These are phyloP conservation scores for Rhodofomes roseus DNA, from an alignment of 1,284 basidiomycete species.

Conservation along the genomic window DNA sequence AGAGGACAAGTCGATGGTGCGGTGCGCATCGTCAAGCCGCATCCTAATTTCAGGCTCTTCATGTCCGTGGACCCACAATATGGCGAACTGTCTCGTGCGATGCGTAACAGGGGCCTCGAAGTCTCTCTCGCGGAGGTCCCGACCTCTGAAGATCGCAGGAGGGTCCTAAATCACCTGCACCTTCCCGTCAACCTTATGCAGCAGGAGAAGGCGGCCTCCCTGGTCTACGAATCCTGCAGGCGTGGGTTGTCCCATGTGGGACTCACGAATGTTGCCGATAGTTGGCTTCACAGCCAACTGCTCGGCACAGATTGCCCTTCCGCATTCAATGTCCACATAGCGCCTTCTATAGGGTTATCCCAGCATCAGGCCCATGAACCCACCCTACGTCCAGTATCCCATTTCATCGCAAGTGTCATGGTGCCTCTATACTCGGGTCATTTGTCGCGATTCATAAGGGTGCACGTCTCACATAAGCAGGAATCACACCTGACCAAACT, in stretches of 20 bases:
- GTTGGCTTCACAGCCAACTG: slow-evolving; percentile 28
- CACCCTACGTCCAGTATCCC: slow-evolving; percentile 8
- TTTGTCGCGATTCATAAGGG: slow-evolving; percentile 13
- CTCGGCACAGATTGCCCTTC: slow-evolving; percentile 48
- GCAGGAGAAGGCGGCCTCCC: slow-evolving; percentile 26
- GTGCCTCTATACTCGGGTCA: slow-evolving; percentile 11
- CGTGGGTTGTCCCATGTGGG: slow-evolving; percentile 30
- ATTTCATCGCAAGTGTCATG: slow-evolving; percentile 11
- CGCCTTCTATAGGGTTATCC: slow-evolving; percentile 22
- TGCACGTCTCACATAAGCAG: neutral
- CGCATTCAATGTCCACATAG: slow-evolving; percentile 38
- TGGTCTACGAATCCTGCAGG: slow-evolving; percentile 23
- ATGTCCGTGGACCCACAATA: slow-evolving; percentile 91
- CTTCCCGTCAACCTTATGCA: slow-evolving; percentile 33
- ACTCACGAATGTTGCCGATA: neutral
- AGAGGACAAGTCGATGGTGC: slow-evolving; percentile 80
- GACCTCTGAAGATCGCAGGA: slow-evolving; percentile 41
- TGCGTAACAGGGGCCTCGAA: slow-evolving; percentile 97
- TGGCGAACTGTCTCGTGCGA: slow-evolving; percentile 95
- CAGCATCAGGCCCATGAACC: neutral
- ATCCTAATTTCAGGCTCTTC: slow-evolving; percentile 88
- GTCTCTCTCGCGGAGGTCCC: slow-evolving; percentile 48
- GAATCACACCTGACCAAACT: neutral
- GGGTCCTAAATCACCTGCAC: slow-evolving; percentile 46
- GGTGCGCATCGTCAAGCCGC: slow-evolving; percentile 77